Evolutionary conservation across 2,329 filamentous ascomycete genomes (phyloP).

Genomic region (Calonectria crousiana): DNA sequence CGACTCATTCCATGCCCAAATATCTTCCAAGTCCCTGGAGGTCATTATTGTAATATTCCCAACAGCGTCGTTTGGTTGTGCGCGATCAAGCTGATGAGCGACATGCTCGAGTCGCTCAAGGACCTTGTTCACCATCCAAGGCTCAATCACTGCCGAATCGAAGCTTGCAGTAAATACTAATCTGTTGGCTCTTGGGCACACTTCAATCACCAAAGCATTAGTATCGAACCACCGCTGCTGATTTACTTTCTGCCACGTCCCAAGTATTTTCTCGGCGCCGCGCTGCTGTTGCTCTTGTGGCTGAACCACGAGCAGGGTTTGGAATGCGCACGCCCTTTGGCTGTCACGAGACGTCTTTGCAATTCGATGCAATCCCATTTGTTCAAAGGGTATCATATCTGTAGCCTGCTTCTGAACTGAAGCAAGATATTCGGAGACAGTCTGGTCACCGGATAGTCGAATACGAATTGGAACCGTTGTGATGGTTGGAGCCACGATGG

Average conservation of each 20-base stretch:
- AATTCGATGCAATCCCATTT: constrained; percentile 15
- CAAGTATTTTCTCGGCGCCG: background rate
- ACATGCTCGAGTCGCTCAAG: constrained; percentile 7
- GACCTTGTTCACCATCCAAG: background rate
- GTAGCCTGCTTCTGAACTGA: constrained; percentile 32
- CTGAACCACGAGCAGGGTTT: constrained; percentile 4
- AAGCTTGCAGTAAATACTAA: constrained; percentile 4
- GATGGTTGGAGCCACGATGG: constrained; percentile 34
- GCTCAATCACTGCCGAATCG: constrained; percentile 10
- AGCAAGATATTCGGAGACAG: constrained; percentile 56
- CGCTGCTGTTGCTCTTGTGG: background rate
- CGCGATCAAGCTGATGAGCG: background rate
- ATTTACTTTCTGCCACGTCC: constrained; percentile 9
- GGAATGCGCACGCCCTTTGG: background rate
- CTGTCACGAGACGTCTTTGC: background rate
- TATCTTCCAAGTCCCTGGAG: constrained; percentile 24
- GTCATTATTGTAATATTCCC: background rate
- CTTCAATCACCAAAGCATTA: constrained; percentile 10
- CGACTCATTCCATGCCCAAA: constrained; percentile 27
- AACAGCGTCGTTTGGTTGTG: background rate
- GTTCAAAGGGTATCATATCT: constrained; percentile 30
- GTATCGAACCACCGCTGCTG: constrained; percentile 11
- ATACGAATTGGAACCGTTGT: constrained; percentile 36
- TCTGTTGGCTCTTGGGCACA: background rate
- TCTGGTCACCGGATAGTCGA: constrained; percentile 39